Base-by-base conservation (phyloP, 2,329 filamentous ascomycete species). In the Ophiocordyceps robertsii region DNA sequence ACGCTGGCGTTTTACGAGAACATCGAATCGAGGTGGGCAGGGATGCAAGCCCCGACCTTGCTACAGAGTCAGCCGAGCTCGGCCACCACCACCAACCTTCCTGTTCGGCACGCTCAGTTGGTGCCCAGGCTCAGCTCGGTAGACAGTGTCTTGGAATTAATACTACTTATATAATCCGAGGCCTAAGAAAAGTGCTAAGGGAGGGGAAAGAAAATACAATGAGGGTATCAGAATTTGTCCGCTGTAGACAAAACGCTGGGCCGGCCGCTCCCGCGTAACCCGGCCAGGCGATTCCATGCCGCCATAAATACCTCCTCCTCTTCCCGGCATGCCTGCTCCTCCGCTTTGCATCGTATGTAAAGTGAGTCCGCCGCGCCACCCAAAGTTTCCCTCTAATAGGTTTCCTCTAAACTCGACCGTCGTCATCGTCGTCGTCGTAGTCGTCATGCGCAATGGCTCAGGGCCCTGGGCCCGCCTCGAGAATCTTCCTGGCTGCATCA, bases 401-500 rank as follows among this genome's bases (percentile, higher is more conserved):
- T 14, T 14, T 31, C 29, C 10, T 31, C 11, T 11, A n/a, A 32
- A 13, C 12, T 32, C n/a, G 12, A 6, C 31, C 31, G 31, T 27
- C 31, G 12, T 32, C 31, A 8, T 32, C 31, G 6, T 13, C 2
- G 12, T 14, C n/a, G 31, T 33, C 31, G 4, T 14, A 7, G 16
- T 16, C 33, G 9, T 36, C 6, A 27, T 27, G 9, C 24, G 9
- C 7, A 9, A 27, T 27, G 24, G 24, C 24, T 36, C n/a, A 36
- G 10, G 33, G 10, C 33, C 9, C 16, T 4, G 13, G 17, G 2
- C 39, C 72, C 6, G 84, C 85, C 50, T 90, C 84, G 29, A 94
- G 66, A 4, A 85, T 73, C 41, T 75, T 71, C 46, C 80, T 77
- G 6, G 87, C 88, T 41, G 78, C 75, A 50, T 93, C 85, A 40